These are phyloP conservation scores for Candida vaughaniae DNA, from an alignment of 805 yeast genomes.

Conservation along the genomic window DNA sequence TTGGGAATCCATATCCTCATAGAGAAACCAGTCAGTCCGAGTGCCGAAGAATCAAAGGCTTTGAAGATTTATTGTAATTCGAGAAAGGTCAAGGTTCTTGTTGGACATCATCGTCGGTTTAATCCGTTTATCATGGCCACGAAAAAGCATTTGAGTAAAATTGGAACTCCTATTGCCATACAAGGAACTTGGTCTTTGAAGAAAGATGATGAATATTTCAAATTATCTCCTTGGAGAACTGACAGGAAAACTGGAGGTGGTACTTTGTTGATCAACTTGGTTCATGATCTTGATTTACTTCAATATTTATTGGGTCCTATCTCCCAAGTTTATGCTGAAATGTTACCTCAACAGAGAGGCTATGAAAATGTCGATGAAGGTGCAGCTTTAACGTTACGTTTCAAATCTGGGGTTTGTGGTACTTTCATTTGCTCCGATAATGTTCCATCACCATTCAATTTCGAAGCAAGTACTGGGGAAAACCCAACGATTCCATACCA, in stretches of 20 bases:
- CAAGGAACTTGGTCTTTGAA: constrained; percentile 43
- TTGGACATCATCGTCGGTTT: constrained; percentile 44
- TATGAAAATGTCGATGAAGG: constrained; percentile 38
- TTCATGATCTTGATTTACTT: constrained; percentile 42
- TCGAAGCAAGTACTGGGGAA: constrained; percentile 44
- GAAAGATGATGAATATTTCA: constrained; percentile 34
- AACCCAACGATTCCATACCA: constrained; percentile 40
- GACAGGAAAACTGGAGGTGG: constrained; percentile 38
- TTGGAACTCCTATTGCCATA: constrained; percentile 35
- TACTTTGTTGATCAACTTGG: constrained; percentile 37
- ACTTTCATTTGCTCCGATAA: constrained; percentile 44
- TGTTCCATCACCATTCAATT: constrained; percentile 39
- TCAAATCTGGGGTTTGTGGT: constrained; percentile 38
- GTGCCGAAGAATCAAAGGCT: constrained; percentile 33
- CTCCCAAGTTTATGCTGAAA: constrained; percentile 38
- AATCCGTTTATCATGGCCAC: constrained; percentile 42
- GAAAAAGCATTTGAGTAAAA: constrained; percentile 27
- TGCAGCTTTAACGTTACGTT: constrained; percentile 37
- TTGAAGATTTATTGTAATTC: constrained; percentile 22
- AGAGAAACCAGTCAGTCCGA: constrained; percentile 40
- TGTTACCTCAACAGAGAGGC: constrained; percentile 30
- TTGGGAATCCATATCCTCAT: constrained; percentile 37
- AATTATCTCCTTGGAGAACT: constrained; percentile 40
- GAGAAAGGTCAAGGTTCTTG: constrained; percentile 29
- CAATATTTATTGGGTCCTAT: constrained; percentile 42